phyloP scores from a whole-genome alignment of 371 early-diverging fungal species.

The Mucor sp. region DNA sequence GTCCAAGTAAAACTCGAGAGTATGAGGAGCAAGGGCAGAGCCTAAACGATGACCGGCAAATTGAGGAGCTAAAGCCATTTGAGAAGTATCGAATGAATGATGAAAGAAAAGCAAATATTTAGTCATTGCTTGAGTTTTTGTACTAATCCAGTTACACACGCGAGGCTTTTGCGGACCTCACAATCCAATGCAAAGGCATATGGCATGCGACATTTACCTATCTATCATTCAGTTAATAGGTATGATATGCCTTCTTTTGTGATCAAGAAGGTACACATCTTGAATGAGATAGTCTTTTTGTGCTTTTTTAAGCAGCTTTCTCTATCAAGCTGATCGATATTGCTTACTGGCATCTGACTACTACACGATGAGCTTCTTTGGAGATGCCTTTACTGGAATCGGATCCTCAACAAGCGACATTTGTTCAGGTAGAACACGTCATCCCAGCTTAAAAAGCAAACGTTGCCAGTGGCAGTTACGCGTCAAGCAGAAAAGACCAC shows the following conservation, averaged over 20 bases:
- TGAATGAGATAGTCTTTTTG: not conserved
- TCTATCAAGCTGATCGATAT: too few species aligned
- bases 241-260: not conserved
- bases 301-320: not conserved
- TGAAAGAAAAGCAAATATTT: not conserved
- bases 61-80: slow-evolving; percentile 54
- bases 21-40: slow-evolving; percentile 49
- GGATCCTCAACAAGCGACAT: not conserved
- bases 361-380: not conserved
- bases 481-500: slow-evolving; percentile 10
- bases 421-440: slow-evolving; percentile 4
- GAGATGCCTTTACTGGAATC: not conserved
- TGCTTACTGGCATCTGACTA: too few species aligned
- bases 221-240: too few species aligned
- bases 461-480: slow-evolving; percentile 12
- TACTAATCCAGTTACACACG: not conserved
- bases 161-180: not conserved
- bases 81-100: not conserved
- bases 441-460: slow-evolving; percentile 2
- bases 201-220: too few species aligned
- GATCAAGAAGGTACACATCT: not conserved
- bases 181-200: not conserved
- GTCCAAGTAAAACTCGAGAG: slow-evolving; percentile 68
- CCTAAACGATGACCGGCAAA: slow-evolving; percentile 64
- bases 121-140: not conserved